Evolutionary conservation across 2,329 filamentous ascomycete genomes (phyloP), one percentile per base, ranked within the genome.

Genomic region (Diaporthe sp.): DNA sequence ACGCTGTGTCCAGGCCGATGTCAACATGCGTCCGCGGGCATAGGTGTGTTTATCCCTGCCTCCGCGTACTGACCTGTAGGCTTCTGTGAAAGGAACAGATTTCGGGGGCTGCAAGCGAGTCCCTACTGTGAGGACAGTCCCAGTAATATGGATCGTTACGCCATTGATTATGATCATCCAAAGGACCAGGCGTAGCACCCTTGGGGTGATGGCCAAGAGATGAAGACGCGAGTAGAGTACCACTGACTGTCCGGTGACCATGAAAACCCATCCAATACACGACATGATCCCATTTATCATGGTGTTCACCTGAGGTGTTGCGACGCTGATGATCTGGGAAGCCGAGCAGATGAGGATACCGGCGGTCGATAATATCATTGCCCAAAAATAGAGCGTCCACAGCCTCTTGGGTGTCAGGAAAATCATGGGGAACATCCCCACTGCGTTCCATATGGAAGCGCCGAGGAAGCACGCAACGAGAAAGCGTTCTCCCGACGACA

Each of bases 171-270:
- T 84, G 70, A 91, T 90, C 85, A 90, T 88, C 74, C 77, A 83
- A 6, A 89, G 82, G 0, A 89, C 86, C 30, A 82, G 84, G 3
- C 83, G 83, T 0, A 90, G 81, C 13, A 86, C 80, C 13, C 81
- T 79, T 9, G 85, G 50, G 82, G 88, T 85, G 5, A 84, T 85
- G 5, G 88, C 82, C 13, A 91, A 84, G 2, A 91, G 83, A 77
- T 90, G 88, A 1, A 91, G 83, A 22, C 89, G 85, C 3, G 88
- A 90, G 81, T 88, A 91, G 4, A 91, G 82, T 4, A 91, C 89
- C n/a, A 89, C 77, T 0, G 86, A 86, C 77, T 90, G 88, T 0
- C 89, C 89, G 25, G 87, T 88, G 2, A 90, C 84, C 87, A 90
- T 89, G 4, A 82, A 79, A 77, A 84, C 87, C 88, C 88, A 90